Percentiles rank a stretch among this genome's conserved stretches.
Conservation (phyloP, 305 asterid species). For the Caryopteris hybrid region DNA sequence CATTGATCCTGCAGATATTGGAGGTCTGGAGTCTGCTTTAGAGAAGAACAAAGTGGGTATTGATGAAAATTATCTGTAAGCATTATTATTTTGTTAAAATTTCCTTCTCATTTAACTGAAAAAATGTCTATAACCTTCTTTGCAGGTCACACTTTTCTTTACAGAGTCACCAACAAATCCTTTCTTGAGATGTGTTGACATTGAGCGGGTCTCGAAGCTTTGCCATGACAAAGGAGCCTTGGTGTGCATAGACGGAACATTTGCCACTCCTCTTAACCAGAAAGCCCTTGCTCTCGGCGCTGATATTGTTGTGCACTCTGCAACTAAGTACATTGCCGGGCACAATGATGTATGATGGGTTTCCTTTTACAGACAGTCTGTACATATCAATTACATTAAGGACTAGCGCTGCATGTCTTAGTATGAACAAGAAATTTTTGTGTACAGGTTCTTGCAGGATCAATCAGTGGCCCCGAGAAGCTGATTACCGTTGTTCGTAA, state of each 20-base stretch:
- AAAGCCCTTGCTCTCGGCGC: conserved; percentile 94
- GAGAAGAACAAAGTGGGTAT: conserved; percentile 61
- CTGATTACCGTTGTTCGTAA: conserved; percentile 65
- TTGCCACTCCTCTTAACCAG: conserved; percentile 97
- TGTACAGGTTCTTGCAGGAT: conserved; percentile 81
- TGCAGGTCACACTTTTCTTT: conserved; percentile 86
- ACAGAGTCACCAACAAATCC: conserved; percentile 99
- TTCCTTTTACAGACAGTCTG: background rate
- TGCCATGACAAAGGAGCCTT: conserved; percentile 91
- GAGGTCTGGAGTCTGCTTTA: conserved; percentile 78
- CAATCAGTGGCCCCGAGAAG: conserved; percentile 86
- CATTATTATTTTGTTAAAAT: conserved; percentile 7
- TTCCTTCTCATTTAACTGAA: background rate
- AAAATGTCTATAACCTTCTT: conserved; percentile 5
- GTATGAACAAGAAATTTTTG: background rate
- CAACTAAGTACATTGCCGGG: conserved; percentile 89
- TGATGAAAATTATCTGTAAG: background rate
- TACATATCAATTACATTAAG: background rate
- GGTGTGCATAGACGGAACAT: conserved; percentile 89
- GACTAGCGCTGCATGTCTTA: background rate
- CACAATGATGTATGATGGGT: conserved; percentile 80
- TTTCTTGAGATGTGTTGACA: conserved; percentile 93
- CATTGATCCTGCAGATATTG: conserved; percentile 93
- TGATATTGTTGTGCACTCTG: conserved; percentile 90
- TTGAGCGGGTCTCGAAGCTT: conserved; percentile 85